Conservation (phyloP, 352 stramenopile species). For the Phytophthora pseudosyringae region DNA sequence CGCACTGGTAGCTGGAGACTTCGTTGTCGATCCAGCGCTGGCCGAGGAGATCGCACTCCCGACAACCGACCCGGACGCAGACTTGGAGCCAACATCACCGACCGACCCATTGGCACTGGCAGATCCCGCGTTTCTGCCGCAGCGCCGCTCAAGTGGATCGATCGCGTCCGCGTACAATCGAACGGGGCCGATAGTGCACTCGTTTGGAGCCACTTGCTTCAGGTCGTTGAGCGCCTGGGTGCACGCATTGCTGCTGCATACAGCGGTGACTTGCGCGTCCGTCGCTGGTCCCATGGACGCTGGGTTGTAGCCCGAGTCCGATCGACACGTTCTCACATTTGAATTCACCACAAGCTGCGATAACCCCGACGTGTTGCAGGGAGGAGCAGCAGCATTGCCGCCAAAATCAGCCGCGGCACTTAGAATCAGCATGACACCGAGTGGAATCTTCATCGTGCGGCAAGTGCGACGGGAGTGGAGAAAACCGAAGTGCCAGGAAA, state of each 20-base stretch:
- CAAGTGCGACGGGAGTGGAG: slow-evolving; percentile 3
- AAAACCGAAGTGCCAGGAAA: slow-evolving; percentile 28
- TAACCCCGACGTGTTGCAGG: slow-evolving; percentile 37
- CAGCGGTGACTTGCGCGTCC: slow-evolving; percentile 30
- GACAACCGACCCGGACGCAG: not conserved
- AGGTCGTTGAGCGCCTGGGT: slow-evolving; percentile 28
- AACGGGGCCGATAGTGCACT: slow-evolving; percentile 38
- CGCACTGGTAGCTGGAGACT: slow-evolving; percentile 14
- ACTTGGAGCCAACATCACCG: slow-evolving; percentile 17
- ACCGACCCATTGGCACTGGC: slow-evolving; percentile 5
- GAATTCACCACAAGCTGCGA: slow-evolving; percentile 31
- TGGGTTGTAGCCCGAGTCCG: slow-evolving; percentile 42
- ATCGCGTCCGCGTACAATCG: slow-evolving; percentile 37
- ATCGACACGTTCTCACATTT: slow-evolving; percentile 37
- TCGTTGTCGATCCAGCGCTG: slow-evolving; percentile 12
- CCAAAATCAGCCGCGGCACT: slow-evolving; percentile 2
- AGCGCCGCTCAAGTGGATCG: slow-evolving; percentile 27
- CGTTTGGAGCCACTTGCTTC: slow-evolving; percentile 33
- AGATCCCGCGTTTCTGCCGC: slow-evolving; percentile 19
- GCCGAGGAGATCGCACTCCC: not conserved
- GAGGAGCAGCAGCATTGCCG: slow-evolving; percentile 7
- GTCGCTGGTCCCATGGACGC: slow-evolving; percentile 33
- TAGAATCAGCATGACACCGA: slow-evolving; percentile 12
- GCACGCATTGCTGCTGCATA: slow-evolving; percentile 47
- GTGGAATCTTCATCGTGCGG: slow-evolving; percentile 25